A percentile compares a stretch with the other conserved stretches of the same genome.
Evolutionary conservation across 208 protist genomes (phyloP).

Genomic region (Acanthamoeba polyphaga): DNA sequence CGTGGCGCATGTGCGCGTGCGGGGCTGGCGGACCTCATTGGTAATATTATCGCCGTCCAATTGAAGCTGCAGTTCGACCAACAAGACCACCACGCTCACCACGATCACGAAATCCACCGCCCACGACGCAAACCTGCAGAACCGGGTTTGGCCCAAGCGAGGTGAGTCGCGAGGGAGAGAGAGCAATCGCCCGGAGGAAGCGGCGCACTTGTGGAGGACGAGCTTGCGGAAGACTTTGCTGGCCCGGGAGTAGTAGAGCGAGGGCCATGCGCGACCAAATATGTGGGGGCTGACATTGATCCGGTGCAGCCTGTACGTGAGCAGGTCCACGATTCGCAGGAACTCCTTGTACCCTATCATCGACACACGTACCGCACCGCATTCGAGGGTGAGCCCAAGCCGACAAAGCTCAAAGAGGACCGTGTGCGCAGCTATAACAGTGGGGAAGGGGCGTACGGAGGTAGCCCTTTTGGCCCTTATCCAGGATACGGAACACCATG

Average conservation of each 20-base stretch:
- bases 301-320: neutral
- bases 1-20: too few relatives aligned
- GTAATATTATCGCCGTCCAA: neutral
- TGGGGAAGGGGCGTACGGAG: neutral
- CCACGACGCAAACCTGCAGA: conserved; percentile 21
- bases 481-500: conserved; percentile 16
- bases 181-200: neutral
- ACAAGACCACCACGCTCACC: neutral
- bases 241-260: neutral
- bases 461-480: conserved; percentile 32
- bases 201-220: neutral
- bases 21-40: neutral
- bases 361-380: neutral
- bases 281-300: conserved; percentile 1
- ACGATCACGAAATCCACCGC: conserved; percentile 15
- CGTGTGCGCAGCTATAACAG: neutral
- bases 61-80: conserved; percentile 13
- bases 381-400: too few relatives aligned
- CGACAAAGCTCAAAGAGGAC: too few relatives aligned
- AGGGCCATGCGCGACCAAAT: neutral
- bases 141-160: too few relatives aligned
- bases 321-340: conserved; percentile 6
- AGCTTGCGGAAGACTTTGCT: neutral
- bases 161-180: neutral
- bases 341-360: conserved; percentile 26